A percentile compares a stretch with the other conserved stretches of the same genome.
Evolutionary conservation across 306 rosid species (phyloP).

Genomic region (Pterocarpus macrocarpus): DNA sequence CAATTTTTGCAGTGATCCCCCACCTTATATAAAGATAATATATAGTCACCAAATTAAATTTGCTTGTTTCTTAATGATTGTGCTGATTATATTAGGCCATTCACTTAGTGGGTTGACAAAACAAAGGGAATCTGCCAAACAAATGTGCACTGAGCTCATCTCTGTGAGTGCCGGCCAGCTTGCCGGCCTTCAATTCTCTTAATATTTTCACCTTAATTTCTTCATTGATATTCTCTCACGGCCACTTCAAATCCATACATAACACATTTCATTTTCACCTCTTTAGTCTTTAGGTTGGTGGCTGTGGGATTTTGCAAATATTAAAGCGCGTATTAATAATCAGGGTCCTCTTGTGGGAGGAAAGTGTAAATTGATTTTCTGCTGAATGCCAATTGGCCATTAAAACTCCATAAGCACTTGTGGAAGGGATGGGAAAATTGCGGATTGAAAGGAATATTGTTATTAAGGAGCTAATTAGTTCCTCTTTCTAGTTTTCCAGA

Average conservation of each 20-base stretch:
- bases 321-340: too few relatives aligned
- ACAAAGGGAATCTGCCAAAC: conserved; percentile 24
- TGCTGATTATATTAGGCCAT: background rate
- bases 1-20: background rate
- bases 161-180: conserved; percentile 40
- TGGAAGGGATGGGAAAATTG: too few relatives aligned
- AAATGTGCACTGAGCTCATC: conserved; percentile 1
- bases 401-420: too few relatives aligned
- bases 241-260: too few relatives aligned
- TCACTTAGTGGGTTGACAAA: background rate
- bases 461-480: too few relatives aligned
- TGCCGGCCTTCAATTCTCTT: too few relatives aligned
- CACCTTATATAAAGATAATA: background rate
- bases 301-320: too few relatives aligned
- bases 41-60: background rate
- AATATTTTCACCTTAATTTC: background rate
- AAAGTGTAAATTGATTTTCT: too few relatives aligned
- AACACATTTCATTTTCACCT: background rate
- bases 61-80: background rate
- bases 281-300: background rate
- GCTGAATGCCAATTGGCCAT: too few relatives aligned
- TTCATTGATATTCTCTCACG: background rate
- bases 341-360: too few relatives aligned
- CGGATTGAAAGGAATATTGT: too few relatives aligned
- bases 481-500: too few relatives aligned